phyloP scores from a whole-genome alignment of 192 early-diverging fungal species.

The Coemansia sp. region DNA sequence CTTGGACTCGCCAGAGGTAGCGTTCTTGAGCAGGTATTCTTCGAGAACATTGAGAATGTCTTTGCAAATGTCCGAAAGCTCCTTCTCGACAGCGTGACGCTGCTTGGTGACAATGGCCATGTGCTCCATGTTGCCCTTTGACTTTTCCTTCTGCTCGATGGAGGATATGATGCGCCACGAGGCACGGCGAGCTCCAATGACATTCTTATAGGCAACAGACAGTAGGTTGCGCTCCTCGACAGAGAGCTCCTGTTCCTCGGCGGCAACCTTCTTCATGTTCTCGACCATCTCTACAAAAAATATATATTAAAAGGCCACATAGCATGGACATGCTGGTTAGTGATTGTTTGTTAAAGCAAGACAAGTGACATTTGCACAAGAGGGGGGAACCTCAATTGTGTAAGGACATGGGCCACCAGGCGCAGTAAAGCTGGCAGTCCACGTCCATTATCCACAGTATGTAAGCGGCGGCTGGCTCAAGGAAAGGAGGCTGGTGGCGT shows the following conservation, averaged over 20 bases:
- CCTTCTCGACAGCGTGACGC: conserved; percentile 89
- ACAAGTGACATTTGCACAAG: not conserved
- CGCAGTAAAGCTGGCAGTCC: not conserved
- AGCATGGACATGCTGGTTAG: not conserved
- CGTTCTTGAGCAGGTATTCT: conserved; percentile 80
- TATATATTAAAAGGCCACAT: not conserved
- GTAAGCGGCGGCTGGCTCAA: not conserved
- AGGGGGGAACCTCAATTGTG: not conserved
- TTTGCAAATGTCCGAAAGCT: conserved; percentile 91
- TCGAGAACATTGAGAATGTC: conserved; percentile 91
- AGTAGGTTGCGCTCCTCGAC: conserved; percentile 98
- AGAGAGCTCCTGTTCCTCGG: conserved; percentile 66
- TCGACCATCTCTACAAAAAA: conserved; percentile 75
- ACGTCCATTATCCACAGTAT: not conserved
- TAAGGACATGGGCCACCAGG: not conserved
- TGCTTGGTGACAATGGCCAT: conserved; percentile 88
- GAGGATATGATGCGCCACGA: conserved; percentile 97
- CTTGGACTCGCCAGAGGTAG: conserved; percentile 94
- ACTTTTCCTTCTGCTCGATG: conserved; percentile 94
- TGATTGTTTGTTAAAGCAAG: not conserved
- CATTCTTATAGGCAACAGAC: conserved; percentile 98
- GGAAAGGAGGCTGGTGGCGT: not conserved
- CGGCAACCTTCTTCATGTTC: conserved; percentile 71
- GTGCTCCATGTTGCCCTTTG: conserved; percentile 75
- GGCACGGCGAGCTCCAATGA: conserved; percentile 94